Base-by-base conservation (phyloP, 306 rosid species). In the Acacia melanoxylon region DNA sequence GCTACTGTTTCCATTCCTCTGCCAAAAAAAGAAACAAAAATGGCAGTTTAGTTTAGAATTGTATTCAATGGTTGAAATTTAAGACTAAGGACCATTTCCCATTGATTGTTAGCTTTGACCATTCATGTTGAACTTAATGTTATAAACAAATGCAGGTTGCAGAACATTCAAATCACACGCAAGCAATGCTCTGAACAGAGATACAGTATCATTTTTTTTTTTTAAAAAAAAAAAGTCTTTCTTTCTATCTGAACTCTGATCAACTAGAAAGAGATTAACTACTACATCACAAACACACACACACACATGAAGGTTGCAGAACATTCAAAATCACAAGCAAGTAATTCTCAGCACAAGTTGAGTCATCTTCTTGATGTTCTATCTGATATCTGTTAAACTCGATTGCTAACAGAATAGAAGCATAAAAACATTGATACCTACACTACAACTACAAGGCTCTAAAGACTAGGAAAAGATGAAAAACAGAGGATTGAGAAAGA, bases 1-100 rank as follows among this genome's bases (percentile, higher is more conserved):
- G 74, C 71, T 17, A 71, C 65, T 77, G 80, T 82, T 79, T 84
- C 81, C 77, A 76, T 49, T 29, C 83, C 78, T 83, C 76, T 61
- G 75, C 56, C 56, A 68, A 73, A 74, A 81, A 56, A 42, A 42
- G 20, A 74, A 77, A 22, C 40, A 52, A 74, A 31, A 31, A 56
- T 2, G 12, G 24, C 37, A 14, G 52, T 74, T 74, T 56, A 83
- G 42, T 78, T 74, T 56, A 83, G 69, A 63, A 63, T 63, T 63
- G 16, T 29, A 40, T 63, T 29, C 40, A 31, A 7, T 63, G 42
- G 37, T 29, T 33, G 41, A 63, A 63, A 63, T 63, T 63, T 14
- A 29, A 63, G 42, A 27, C 19, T 1, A 29, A 63, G 3, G 6
- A 51, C 42, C n/a, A 63, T 63, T 63, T 15, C 41, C n/a, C 3